Evolutionary conservation across 371 early-diverging fungal species (phyloP), one percentile per base, ranked within the genome.

Genomic region (Haplosporangium sp.): DNA sequence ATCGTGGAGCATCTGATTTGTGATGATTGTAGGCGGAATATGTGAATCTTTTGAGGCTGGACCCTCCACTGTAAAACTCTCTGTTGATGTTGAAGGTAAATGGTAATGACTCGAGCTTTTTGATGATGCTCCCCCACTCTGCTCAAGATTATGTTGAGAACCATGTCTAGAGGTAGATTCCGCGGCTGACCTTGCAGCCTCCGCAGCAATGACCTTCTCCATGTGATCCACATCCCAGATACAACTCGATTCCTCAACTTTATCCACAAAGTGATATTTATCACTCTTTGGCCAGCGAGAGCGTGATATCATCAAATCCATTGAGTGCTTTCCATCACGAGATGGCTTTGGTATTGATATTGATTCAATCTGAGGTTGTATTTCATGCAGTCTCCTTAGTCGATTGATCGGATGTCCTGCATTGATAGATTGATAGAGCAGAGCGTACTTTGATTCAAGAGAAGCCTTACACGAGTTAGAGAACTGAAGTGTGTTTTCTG

Each of bases 141-240:
- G 57, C 42, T 15, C 39, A 39, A 68, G 65, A 27, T 55, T 56
- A 17, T 67, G 67, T 39, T 67, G 68, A 15, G 63, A 61, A 8
- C 61, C 67, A 45, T 71, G 62, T 13, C 42, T 42, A 19, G 65
- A 60, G 53, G 63, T 69, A 8, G 55, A 45, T 35, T 57, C 15
- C 9, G 53, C n/a, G 3, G 66, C 3, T 7, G 35, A 45, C 35
- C 52, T 56, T 2, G 72, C 52, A 2, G 71, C 63, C 20, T 63
- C 64, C 7, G 69, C 63, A 39, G 69, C 72, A 5, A 61, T 69
- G 17, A 61, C 71, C 3, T 37, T 66, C 35, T 72, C 73, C 74
- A 74, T 81, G 19, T 61, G 81, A 56, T 81, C 81, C 60, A 81
- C 52, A 53, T 81, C 75, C 81, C 81, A 81, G 38, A 81, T 81